Evolutionary conservation across 2,329 filamentous ascomycete species (phyloP), one percentile per base, ranked within the genome.

Genomic region (Phoma sp.): DNA sequence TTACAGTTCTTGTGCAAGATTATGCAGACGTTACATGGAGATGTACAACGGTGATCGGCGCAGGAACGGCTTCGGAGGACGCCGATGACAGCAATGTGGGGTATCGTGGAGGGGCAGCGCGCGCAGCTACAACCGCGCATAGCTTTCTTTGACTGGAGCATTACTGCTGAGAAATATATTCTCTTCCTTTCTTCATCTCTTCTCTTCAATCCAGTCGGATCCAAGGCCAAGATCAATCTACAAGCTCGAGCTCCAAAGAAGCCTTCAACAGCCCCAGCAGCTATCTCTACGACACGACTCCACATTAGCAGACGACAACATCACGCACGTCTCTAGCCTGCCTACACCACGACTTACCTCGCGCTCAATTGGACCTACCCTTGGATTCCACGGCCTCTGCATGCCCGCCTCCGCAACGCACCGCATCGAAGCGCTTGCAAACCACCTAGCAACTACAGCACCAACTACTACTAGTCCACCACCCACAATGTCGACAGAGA

Each of bases 351-450:
- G 10, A 30, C 9, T 29, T 23, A n/a, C 14, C 11, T 18, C 39
- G 15, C 39, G 7, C 20, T 14, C 30, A 32, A 29, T 18, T 10
- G 5, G 30, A 30, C 18, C 17, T 14, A 15, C 15, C 4, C 15
- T 26, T 10, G 12, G 18, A 12, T 18, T 2, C 12, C 1, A 46
- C 32, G 7, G n/a, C 11, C 36, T 47, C 39, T 45, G 59, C 50
- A 69, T 69, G 67, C 57, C 62, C 47, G 40, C 53, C 23, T 25
- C 55, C 20, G 47, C 64, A 48, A 53, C 54, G 1, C 25, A 59
- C 7, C 66, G 69, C 56, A 47, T 72, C 54, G 15, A 55, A 56
- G 57, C 62, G 34, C 46, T 54, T 14, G 39, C 51, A 2, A 21
- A 32, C 25, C 60, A 63, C 23, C 42, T 67, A 40, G 14, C 53